Evolutionary conservation across 495 filamentous ascomycete species (phyloP).

Genomic region (Xylaria castorea): DNA sequence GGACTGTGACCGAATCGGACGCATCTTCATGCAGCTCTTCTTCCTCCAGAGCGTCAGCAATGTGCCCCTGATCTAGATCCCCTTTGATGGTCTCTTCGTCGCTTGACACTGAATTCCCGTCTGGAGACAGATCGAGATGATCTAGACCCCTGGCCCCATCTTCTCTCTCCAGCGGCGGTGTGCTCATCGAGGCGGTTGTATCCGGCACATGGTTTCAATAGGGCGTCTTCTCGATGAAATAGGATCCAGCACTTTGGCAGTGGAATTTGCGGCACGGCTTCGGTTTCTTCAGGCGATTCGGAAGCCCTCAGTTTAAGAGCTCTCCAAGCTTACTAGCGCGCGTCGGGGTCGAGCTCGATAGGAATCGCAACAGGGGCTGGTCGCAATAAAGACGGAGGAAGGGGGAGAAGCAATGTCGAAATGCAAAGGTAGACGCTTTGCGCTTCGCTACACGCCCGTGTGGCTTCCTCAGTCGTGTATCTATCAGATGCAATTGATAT

Average conservation of each 20-base stretch:
- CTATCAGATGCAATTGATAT: conserved; percentile 18
- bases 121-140: conserved; percentile 45
- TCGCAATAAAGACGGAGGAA: not conserved
- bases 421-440: not conserved
- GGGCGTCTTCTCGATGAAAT: not conserved
- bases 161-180: conserved; percentile 53
- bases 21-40: conserved; percentile 45
- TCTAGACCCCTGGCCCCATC: conserved; percentile 55
- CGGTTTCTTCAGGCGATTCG: not conserved
- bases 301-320: not conserved
- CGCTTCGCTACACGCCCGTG: not conserved
- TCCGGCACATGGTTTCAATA: conserved; percentile 46
- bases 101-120: conserved; percentile 46
- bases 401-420: not conserved
- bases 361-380: not conserved
- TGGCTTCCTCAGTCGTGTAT: not conserved
- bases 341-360: conserved; percentile 2
- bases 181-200: conserved; percentile 54
- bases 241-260: not conserved
- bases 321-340: conserved; percentile 12
- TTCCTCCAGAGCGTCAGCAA: conserved; percentile 50
- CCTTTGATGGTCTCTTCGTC: conserved; percentile 55
- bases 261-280: not conserved
- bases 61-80: conserved; percentile 47
- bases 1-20: conserved; percentile 33